Conservation (phyloP, 345 rosid genomes). For the Rubroshorea leprosula region DNA sequence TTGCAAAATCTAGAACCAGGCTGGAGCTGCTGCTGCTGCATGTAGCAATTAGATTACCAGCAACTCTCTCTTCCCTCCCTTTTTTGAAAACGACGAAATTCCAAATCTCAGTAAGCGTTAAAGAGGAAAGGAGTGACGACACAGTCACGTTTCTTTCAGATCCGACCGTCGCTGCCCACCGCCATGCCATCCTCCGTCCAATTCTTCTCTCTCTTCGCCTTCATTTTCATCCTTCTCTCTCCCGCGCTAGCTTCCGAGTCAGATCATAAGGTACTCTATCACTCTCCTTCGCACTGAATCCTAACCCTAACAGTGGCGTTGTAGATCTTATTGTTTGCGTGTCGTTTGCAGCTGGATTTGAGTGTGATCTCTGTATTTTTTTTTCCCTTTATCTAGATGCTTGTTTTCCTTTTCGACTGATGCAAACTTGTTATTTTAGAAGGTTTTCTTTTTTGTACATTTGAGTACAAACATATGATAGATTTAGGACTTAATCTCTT, state of each 20-base stretch:
- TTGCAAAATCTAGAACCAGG: too few relatives aligned
- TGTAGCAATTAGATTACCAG: too few relatives aligned
- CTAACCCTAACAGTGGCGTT: not conserved
- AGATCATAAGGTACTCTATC: slow-evolving; percentile 70
- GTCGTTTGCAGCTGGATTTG: not conserved
- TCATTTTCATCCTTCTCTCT: slow-evolving; percentile 28
- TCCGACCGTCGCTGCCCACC: slow-evolving; percentile 39
- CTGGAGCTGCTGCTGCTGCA: too few relatives aligned
- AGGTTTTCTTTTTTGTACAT: not conserved
- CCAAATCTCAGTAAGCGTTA: not conserved
- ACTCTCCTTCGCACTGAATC: not conserved
- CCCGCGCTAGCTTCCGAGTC: slow-evolving; percentile 63
- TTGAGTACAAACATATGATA: not conserved
- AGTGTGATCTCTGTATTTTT: slow-evolving; percentile 25
- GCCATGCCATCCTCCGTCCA: slow-evolving; percentile 49
- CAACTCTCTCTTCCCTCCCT: too few relatives aligned
- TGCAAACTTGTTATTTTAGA: not conserved
- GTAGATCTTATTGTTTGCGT: slow-evolving; percentile 25
- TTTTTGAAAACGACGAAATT: not conserved
- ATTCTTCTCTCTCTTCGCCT: slow-evolving; percentile 25
- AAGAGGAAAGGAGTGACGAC: not conserved
- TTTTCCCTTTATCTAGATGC: not conserved
- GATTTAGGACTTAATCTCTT: not conserved
- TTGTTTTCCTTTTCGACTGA: not conserved
- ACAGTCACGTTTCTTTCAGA: slow-evolving; percentile 25